Conservation (phyloP, 768 basidiomycete genomes). For the Omphalotus guepiniiformis region DNA sequence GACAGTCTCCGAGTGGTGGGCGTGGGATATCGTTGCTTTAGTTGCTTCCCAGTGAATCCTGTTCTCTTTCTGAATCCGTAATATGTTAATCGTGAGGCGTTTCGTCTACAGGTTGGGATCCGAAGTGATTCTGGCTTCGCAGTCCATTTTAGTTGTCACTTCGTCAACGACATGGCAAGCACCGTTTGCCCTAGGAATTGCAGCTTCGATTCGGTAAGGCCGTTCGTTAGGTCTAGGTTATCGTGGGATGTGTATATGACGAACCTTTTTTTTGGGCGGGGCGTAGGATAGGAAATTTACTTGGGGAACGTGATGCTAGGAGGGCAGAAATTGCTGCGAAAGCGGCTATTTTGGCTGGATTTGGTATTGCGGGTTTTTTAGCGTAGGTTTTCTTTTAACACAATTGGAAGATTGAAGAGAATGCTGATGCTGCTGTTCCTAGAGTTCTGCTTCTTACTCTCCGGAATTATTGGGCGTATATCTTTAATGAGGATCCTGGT, state of each 20-base stretch:
- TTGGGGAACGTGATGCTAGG: constrained; percentile 73
- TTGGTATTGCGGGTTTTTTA: constrained; percentile 60
- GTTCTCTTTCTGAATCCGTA: neutral
- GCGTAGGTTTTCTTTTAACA: constrained; percentile 44
- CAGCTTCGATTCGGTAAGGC: constrained; percentile 59
- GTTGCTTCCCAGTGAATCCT: constrained; percentile 43
- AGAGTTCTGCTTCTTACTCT: constrained; percentile 57
- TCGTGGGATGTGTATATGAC: constrained; percentile 35
- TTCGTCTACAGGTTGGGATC: constrained; percentile 70
- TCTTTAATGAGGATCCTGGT: constrained; percentile 72
- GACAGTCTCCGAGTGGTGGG: constrained; percentile 94
- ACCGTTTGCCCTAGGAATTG: constrained; percentile 78
- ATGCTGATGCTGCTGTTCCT: too few relatives aligned
- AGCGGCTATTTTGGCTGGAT: constrained; percentile 60
- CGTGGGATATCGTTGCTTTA: constrained; percentile 82
- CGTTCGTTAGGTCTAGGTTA: neutral
- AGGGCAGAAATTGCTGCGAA: constrained; percentile 69
- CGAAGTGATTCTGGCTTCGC: constrained; percentile 68
- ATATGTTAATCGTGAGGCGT: neutral
- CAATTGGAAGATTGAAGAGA: too few relatives aligned
- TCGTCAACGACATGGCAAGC: constrained; percentile 77
- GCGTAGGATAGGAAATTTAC: constrained; percentile 77
- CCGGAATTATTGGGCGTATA: constrained; percentile 61
- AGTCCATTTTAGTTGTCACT: constrained; percentile 80
- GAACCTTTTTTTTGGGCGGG: constrained; percentile 13